Conservation (phyloP, 2,329 filamentous ascomycete species). For the Neonectria neomacrospora region DNA sequence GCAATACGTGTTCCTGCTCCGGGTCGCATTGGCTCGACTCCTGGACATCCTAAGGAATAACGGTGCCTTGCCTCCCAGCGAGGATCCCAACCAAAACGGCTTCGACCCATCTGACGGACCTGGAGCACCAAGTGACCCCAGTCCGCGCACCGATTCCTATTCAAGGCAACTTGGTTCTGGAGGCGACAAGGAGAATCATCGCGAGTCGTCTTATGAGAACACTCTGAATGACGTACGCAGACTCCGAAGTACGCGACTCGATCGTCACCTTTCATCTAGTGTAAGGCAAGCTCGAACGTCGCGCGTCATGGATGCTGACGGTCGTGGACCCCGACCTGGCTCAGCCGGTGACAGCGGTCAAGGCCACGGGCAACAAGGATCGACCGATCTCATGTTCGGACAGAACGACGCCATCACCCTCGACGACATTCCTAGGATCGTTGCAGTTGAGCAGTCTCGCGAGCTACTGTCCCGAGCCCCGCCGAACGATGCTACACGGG, state of each 20-base stretch:
- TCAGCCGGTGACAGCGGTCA: slow-evolving; percentile 71
- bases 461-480: slow-evolving; percentile 79
- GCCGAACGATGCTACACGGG: slow-evolving; percentile 19
- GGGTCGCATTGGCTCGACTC: slow-evolving; percentile 89
- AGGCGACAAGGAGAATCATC: slow-evolving; percentile 64
- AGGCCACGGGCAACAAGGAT: slow-evolving; percentile 55
- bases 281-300: slow-evolving; percentile 91
- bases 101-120: slow-evolving; percentile 48
- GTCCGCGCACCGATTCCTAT: slow-evolving; percentile 70
- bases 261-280: slow-evolving; percentile 93
- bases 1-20: slow-evolving; percentile 93
- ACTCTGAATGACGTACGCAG: slow-evolving; percentile 95
- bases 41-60: slow-evolving; percentile 87
- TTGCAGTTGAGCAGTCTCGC: slow-evolving; percentile 92
- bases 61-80: slow-evolving; percentile 83
- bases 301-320: slow-evolving; percentile 79
- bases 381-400: slow-evolving; percentile 86
- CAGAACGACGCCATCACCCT: slow-evolving; percentile 91
- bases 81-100: slow-evolving; percentile 65
- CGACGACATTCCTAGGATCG: slow-evolving; percentile 95
- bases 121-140: slow-evolving; percentile 69
- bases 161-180: slow-evolving; percentile 78
- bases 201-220: slow-evolving; percentile 88
- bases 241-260: slow-evolving; percentile 90
- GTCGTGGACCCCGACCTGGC: slow-evolving; percentile 75